Conservation (phyloP, 148 eudicot genomes). For the Dysphania ambrosioides region DNA sequence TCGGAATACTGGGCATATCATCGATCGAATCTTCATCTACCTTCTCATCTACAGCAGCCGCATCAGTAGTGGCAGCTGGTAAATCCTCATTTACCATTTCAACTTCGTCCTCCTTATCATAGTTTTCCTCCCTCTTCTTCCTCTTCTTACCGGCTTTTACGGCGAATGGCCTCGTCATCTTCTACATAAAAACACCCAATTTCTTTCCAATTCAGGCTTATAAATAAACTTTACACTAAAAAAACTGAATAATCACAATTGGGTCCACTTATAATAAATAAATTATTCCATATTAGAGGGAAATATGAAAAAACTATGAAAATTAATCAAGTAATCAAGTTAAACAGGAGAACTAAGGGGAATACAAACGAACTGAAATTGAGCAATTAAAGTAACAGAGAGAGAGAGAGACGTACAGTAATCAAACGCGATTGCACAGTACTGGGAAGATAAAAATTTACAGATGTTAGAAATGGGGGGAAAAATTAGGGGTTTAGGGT, state of each 20-base stretch:
- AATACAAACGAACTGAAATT: neutral
- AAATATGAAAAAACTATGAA: neutral
- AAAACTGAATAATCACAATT: neutral
- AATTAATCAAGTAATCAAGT: neutral
- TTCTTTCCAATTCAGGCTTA: neutral
- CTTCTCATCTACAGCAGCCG: conserved; percentile 29
- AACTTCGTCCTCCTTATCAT: conserved; percentile 38
- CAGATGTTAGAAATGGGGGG: no score
- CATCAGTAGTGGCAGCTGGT: conserved; percentile 9
- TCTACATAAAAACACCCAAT: conserved; percentile 15
- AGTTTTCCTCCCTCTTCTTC: conserved; percentile 57
- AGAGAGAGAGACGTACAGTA: neutral
- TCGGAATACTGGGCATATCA: conserved; percentile 64
- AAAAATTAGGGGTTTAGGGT: neutral
- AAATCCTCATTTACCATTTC: conserved; percentile 30
- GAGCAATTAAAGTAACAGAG: neutral
- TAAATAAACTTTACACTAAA: neutral
- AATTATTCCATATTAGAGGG: no score
- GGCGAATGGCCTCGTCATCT: conserved; percentile 58
- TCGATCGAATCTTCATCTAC: conserved; percentile 29
- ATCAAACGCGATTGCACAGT: neutral
- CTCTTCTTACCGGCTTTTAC: conserved; percentile 64
- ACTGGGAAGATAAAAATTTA: neutral
- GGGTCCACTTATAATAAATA: neutral
- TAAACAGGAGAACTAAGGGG: neutral